Percentiles rank a stretch among this genome's conserved stretches.
phyloP scores from a whole-genome alignment of 495 filamentous ascomycete species.

The Cercophora newfieldiana region DNA sequence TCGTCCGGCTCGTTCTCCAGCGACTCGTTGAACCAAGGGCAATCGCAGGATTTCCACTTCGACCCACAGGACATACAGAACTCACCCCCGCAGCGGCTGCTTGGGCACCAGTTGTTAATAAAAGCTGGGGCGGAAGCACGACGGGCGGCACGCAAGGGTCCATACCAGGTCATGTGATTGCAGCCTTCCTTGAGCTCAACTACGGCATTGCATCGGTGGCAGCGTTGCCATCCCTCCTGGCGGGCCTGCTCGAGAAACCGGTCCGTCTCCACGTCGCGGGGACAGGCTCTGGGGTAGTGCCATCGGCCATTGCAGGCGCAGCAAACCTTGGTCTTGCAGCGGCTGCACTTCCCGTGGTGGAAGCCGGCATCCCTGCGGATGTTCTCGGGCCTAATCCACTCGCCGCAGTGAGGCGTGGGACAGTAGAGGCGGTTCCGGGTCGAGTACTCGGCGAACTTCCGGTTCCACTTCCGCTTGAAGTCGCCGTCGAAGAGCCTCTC shows the following conservation, averaged over 20 bases:
- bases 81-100: slow-evolving; percentile 71
- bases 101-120: slow-evolving; percentile 16
- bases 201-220: slow-evolving; percentile 69
- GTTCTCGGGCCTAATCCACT: slow-evolving; percentile 70
- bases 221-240: slow-evolving; percentile 73
- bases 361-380: slow-evolving; percentile 52
- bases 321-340: slow-evolving; percentile 75
- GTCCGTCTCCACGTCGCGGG: slow-evolving; percentile 66
- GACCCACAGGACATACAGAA: slow-evolving; percentile 80
- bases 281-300: slow-evolving; percentile 68
- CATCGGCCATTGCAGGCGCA: slow-evolving; percentile 68
- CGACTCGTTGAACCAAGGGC: slow-evolving; percentile 71
- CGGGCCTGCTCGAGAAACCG: slow-evolving; percentile 66
- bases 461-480: slow-evolving; percentile 77
- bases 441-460: slow-evolving; percentile 71
- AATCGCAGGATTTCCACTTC: slow-evolving; percentile 81
- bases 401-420: slow-evolving; percentile 65
- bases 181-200: slow-evolving; percentile 82
- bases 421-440: slow-evolving; percentile 76
- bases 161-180: slow-evolving; percentile 83
- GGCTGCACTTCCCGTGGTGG: slow-evolving; percentile 61
- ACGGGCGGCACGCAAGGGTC: slow-evolving; percentile 13
- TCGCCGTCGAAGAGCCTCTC: slow-evolving; percentile 66
- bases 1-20: slow-evolving; percentile 59
- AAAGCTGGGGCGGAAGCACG: slow-evolving; percentile 12